Evolutionary conservation across 352 stramenopile species (phyloP).

Genomic region (Pythium sukuiense): DNA sequence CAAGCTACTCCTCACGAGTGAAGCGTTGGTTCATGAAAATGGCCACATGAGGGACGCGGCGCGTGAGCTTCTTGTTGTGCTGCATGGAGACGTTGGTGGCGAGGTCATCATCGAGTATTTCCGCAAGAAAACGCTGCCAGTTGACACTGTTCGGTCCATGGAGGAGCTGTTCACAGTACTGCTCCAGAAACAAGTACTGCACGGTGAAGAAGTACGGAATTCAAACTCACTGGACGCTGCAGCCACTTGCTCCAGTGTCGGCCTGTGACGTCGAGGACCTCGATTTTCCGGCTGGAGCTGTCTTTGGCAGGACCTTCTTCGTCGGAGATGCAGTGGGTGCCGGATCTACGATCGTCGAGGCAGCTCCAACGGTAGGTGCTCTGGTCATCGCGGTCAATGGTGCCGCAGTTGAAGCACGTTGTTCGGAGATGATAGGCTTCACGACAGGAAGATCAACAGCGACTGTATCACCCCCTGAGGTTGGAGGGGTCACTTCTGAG

Average conservation of each 20-base stretch:
- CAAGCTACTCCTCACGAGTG: conserved; percentile 31
- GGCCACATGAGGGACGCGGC: conserved; percentile 41
- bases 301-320: conserved; percentile 9
- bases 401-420: not conserved
- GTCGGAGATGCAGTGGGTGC: not conserved
- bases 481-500: not conserved
- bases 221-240: conserved; percentile 21
- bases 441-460: not conserved
- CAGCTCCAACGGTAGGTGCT: not conserved
- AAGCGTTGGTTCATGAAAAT: conserved; percentile 40
- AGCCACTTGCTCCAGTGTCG: not conserved
- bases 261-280: conserved; percentile 9
- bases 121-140: conserved; percentile 13
- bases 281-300: conserved; percentile 10
- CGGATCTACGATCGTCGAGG: not conserved
- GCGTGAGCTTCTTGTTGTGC: conserved; percentile 36
- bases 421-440: not conserved
- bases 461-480: not conserved
- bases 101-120: conserved; percentile 25
- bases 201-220: not conserved
- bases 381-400: not conserved
- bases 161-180: conserved; percentile 15
- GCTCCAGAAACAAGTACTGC: not conserved
- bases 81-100: conserved; percentile 38
- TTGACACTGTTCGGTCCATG: not conserved